Base-by-base conservation (phyloP, 2,329 filamentous ascomycete genomes). In the Nothopassalora personata region DNA sequence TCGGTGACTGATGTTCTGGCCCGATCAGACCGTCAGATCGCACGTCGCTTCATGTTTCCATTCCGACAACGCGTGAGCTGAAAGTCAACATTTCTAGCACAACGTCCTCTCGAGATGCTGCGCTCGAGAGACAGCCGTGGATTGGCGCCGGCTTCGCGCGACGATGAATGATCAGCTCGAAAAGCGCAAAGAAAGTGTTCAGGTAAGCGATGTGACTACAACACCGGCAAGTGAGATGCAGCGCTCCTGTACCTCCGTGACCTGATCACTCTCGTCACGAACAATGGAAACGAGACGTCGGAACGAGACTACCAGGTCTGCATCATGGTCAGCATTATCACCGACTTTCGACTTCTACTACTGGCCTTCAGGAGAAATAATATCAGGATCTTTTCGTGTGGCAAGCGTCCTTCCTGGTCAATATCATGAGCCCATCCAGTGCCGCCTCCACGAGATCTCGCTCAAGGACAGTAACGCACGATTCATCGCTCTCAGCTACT, bases 401-500 rank as follows among this genome's bases (percentile, higher is more conserved):
- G 61, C 60, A 23, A 63, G 30, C 34, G 43, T 65, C 7, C 56
- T 60, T 11, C 61, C 63, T 7, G 61, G 60, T 27, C 54, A 45
- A 47, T 53, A 59, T 28, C 52, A 62, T 11, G 61, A 63, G 18
- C 57, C 60, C 19, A 57, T 65, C 1, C 39, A 58, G 43, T 63
- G 61, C 33, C 59, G 61, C 9, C 58, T 65, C 6, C 48, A 56
- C 11, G 57, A 63, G 31, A 57, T 63, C 15, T 55, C 57, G 3
- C 43, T 63, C 5, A 61, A 58, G 52, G 63, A 63, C 31, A 56
- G 33, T n/a, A 39, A 18, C 43, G 57, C 58, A n/a, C 53, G 50
- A 10, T 63, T 65, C 36, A 31, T 65, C 3, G 63, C 63, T 18
- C 54, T 65, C 4, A 61, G 60, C 19, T 65, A 63, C 19, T 65